Base-by-base conservation (phyloP, 768 basidiomycete species). In the Hypholoma fasciculare region DNA sequence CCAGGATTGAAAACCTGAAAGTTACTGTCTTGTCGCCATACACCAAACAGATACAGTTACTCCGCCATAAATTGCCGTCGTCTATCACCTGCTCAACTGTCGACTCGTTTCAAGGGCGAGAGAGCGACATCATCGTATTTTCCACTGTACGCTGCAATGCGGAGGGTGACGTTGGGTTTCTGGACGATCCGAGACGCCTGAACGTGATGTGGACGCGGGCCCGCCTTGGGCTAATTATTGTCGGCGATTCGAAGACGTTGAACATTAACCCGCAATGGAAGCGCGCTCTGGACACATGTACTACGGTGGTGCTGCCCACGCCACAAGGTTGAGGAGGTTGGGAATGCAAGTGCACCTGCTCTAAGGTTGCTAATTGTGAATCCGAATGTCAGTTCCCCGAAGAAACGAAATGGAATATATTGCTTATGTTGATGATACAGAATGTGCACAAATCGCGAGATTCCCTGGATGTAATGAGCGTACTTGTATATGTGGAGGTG, bases 171-270 rank as follows among this genome's bases (percentile, higher is more conserved):
- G 82, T 89, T 47, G 87, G 87, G 5, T 90, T 89, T 60, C 71
- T 88, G 36, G 84, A 84, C 23, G 86, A 87, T 67, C 77, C 73
- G 48, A 72, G 86, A 55, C 65, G 86, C 61, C 66, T 86, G 63
- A 87, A 89, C 63, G 87, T 89, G 7, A 86, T 86, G 76, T 89
- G 86, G 87, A 89, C 88, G 13, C 72, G 88, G 1, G 84, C 87
- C 1, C 74, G 76, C 61, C 63, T 83, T 36, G 87, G 78, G 0
- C 66, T 89, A 62, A 78, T 89, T 52, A 72, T 89, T 30, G 73
- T 88, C n/a, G 87, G 87, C 0, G 80, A 87, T 66, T 71, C 71
- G 27, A 67, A 63, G 1, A 88, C 86, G 8, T 72, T 88, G 73
- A 72, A 65, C 6, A 69, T 62, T 38, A 77, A 77, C 23, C 59